These are phyloP conservation scores for Mucuna pruriens DNA, from an alignment of 306 rosid genomes.

Conservation along the genomic window DNA sequence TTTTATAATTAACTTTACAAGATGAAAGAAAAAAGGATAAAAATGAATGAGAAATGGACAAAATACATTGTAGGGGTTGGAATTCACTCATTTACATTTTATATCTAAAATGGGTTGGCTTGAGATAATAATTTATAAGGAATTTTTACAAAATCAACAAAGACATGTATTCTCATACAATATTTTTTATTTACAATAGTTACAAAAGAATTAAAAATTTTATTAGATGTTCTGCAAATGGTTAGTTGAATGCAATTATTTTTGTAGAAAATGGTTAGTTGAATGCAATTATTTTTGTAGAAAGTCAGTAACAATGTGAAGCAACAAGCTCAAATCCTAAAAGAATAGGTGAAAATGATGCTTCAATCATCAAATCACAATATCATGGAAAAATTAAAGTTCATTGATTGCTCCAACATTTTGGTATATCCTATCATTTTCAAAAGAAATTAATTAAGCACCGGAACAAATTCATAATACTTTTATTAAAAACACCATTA, in stretches of 20 bases:
- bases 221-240: neutral
- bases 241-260: neutral
- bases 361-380: neutral
- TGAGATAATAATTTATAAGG: too few relatives aligned
- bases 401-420: conserved; percentile 24
- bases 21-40: too few relatives aligned
- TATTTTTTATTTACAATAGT: too few relatives aligned
- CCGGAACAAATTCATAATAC: neutral
- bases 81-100: too few relatives aligned
- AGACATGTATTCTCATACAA: neutral
- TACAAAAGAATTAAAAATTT: neutral
- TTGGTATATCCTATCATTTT: conserved; percentile 16
- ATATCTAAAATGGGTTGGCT: too few relatives aligned
- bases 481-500: neutral
- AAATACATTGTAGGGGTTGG: too few relatives aligned
- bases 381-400: neutral
- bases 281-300: neutral
- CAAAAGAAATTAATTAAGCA: neutral
- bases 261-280: too few relatives aligned
- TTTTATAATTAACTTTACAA: too few relatives aligned
- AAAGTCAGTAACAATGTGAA: neutral
- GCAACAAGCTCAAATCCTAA: neutral
- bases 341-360: conserved; percentile 39
- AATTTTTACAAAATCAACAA: neutral
- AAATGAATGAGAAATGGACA: too few relatives aligned